phyloP scores from a whole-genome alignment of 805 yeast genomes.

The Pachysolen tannophilus region DNA sequence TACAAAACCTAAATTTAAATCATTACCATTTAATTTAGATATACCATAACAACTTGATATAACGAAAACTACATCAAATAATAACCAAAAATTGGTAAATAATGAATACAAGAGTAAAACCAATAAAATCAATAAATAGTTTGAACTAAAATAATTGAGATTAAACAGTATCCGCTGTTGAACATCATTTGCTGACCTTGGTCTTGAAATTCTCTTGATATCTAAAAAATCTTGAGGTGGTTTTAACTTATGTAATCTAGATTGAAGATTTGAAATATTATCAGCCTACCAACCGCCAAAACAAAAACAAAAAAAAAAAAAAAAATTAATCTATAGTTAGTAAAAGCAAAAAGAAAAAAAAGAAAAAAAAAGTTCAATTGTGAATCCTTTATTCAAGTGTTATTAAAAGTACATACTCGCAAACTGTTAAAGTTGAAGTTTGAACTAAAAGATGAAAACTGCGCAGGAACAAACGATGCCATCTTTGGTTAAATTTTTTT shows the following conservation, averaged over 20 bases:
- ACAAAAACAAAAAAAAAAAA: no score
- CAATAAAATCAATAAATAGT: slow-evolving; percentile 66
- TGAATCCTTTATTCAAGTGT: no score
- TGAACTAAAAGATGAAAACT: slow-evolving; percentile 23
- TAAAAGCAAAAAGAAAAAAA: no score
- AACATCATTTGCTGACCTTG: slow-evolving; percentile 70
- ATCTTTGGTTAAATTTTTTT: background rate
- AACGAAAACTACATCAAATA: slow-evolving; percentile 75
- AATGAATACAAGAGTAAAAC: slow-evolving; percentile 76
- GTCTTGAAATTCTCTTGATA: slow-evolving; percentile 74
- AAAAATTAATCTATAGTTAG: no score
- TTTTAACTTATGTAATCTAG: slow-evolving; percentile 59
- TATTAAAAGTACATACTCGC: no score
- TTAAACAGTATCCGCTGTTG: slow-evolving; percentile 83
- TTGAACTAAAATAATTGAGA: slow-evolving; percentile 76
- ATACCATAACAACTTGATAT: slow-evolving; percentile 73
- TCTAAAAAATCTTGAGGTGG: slow-evolving; percentile 91
- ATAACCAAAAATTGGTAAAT: slow-evolving; percentile 73
- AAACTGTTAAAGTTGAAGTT: slow-evolving; percentile 24
- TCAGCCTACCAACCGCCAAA: slow-evolving; percentile 17
- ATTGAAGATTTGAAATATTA: slow-evolving; percentile 39
- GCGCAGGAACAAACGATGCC: slow-evolving; percentile 27
- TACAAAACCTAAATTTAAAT: slow-evolving; percentile 65
- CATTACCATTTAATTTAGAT: slow-evolving; percentile 71
- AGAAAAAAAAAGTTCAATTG: slow-evolving; percentile 11